phyloP scores from a whole-genome alignment of 306 rosid species.

The Pyrus pyrifolia region DNA sequence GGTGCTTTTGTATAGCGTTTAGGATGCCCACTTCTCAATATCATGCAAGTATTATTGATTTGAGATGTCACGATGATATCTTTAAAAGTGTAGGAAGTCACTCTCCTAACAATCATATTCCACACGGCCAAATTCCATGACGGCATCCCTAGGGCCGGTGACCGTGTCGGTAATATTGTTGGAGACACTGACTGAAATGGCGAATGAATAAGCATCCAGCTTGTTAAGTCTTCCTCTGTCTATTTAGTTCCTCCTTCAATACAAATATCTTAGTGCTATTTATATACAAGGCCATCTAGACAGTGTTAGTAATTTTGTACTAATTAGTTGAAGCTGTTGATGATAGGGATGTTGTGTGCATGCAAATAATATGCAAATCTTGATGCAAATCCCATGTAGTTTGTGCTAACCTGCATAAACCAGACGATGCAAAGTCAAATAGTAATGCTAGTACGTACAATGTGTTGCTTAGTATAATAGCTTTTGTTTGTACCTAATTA shows the following conservation, averaged over 20 bases:
- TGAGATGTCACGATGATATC: not conserved
- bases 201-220: not conserved
- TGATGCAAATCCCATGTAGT: not conserved
- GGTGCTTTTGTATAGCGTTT: not conserved
- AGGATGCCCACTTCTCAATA: not conserved
- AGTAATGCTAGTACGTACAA: not conserved
- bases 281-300: not conserved
- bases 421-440: conserved; percentile 2
- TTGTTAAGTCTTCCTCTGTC: not conserved
- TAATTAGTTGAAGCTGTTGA: not conserved
- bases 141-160: not conserved
- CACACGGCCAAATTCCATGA: not conserved
- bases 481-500: not conserved
- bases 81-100: no score
- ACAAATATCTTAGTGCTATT: not conserved
- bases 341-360: not conserved
- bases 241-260: not conserved
- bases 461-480: not conserved
- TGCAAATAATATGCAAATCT: not conserved
- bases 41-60: rapidly evolving
- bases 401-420: not conserved
- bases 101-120: not conserved
- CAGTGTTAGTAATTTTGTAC: not conserved
- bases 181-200: not conserved
- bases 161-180: not conserved